Evolutionary conservation across 306 rosid species (phyloP).

Genomic region (Datisca glomerata): DNA sequence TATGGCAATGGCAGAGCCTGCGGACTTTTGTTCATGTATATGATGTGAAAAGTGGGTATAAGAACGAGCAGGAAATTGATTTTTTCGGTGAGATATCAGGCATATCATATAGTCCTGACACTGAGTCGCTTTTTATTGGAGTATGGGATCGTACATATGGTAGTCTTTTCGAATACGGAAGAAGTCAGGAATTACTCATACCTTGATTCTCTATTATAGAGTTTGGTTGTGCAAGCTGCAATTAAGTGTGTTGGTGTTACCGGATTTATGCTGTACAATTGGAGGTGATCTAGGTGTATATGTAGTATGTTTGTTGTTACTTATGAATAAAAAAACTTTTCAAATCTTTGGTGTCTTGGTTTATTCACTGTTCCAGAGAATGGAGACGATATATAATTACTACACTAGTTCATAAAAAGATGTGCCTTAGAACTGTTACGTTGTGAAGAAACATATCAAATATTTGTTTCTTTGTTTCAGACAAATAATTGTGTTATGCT

Average conservation of each 20-base stretch:
- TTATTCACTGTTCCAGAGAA: no score
- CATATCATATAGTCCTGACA: conserved; percentile 78
- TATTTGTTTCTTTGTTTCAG: no score
- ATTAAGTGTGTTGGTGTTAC: conserved; percentile 10
- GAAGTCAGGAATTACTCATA: conserved; percentile 37
- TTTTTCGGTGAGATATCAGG: conserved; percentile 91
- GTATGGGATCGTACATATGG: conserved; percentile 84
- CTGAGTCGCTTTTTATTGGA: conserved; percentile 68
- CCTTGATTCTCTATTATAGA: conserved; percentile 37
- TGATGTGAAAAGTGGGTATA: conserved; percentile 53
- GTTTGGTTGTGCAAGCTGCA: conserved; percentile 4
- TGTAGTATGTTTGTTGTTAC: conserved; percentile 10
- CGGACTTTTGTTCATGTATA: conserved; percentile 80
- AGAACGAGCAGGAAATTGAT: conserved; percentile 63
- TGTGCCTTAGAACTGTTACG: no score
- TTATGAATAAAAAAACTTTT: no score
- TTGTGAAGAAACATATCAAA: no score
- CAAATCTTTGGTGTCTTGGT: no score
- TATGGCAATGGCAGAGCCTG: conserved; percentile 86
- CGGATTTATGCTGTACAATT: conserved; percentile 6
- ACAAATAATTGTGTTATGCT: no score
- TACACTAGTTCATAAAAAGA: no score
- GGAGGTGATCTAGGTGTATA: conserved; percentile 24
- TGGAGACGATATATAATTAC: no score
- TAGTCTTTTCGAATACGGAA: conserved; percentile 73